A percentile compares a stretch with the other conserved stretches of the same genome.
These are phyloP conservation scores for Scortechinia acanthostroma DNA, from an alignment of 2,329 filamentous ascomycete genomes.

Conservation along the genomic window DNA sequence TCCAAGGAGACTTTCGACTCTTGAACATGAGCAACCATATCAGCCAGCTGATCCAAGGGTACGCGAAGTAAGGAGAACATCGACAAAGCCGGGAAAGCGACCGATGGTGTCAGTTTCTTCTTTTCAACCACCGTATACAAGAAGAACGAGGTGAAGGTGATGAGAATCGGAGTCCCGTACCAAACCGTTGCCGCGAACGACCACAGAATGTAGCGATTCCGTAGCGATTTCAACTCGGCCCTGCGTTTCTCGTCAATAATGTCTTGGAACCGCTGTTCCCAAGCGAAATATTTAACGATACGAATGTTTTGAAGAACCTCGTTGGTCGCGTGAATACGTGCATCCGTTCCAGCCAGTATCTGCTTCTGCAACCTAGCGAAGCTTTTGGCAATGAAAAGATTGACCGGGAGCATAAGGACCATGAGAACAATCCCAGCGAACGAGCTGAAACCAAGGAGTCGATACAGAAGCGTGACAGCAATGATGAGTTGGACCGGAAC, in stretches of 20 bases:
- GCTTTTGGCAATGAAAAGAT: slow-evolving; percentile 55
- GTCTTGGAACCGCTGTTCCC: slow-evolving; percentile 61
- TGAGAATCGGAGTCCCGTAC: slow-evolving; percentile 61
- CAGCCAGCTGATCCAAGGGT: slow-evolving; percentile 61
- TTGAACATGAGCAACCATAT: slow-evolving; percentile 67
- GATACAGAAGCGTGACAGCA: slow-evolving; percentile 75
- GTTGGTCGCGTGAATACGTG: slow-evolving; percentile 63
- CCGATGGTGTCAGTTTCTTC: slow-evolving; percentile 55
- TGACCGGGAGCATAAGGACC: slow-evolving; percentile 56
- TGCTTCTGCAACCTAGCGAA: slow-evolving; percentile 56
- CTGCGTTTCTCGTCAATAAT: slow-evolving; percentile 57
- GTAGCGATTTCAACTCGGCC: slow-evolving; percentile 47
- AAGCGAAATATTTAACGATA: slow-evolving; percentile 70
- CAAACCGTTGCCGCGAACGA: slow-evolving; percentile 58
- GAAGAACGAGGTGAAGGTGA: slow-evolving; percentile 63
- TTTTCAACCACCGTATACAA: slow-evolving; percentile 61
- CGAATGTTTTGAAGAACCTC: slow-evolving; percentile 66
- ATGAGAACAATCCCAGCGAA: slow-evolving; percentile 72
- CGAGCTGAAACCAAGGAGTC: slow-evolving; percentile 84
- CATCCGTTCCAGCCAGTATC: slow-evolving; percentile 62
- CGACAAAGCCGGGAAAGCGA: slow-evolving; percentile 64
- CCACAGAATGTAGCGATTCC: slow-evolving; percentile 62
- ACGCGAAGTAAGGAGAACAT: slow-evolving; percentile 63
- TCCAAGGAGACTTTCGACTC: slow-evolving; percentile 66
- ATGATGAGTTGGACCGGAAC: slow-evolving; percentile 83